Evolutionary conservation across 495 filamentous ascomycete species (phyloP), one percentile per base, ranked within the genome.

Genomic region (Penicillium goetzii): DNA sequence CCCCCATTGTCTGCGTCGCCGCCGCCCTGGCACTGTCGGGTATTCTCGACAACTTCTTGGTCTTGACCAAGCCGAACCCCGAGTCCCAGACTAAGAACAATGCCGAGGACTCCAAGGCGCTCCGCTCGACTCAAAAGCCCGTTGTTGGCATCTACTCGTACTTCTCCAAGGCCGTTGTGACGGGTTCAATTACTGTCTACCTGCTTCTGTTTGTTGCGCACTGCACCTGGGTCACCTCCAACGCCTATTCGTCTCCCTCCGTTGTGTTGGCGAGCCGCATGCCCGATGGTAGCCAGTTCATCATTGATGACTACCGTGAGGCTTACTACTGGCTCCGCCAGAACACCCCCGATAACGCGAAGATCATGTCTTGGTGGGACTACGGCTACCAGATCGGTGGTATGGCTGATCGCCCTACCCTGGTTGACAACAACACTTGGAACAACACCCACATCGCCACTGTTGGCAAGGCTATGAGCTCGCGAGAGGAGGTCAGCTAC

Each of bases 291-390:
- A 93, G 89, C 68, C 95, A 98, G 68, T 92, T 94, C 78, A 98
- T 99, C 76, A 99, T 99, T 72, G 96, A 99, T 71, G 96, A 99
- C 76, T 99, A 99, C 77, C 89, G 96, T 72, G 96, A 99, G 83
- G 96, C 96, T 3, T 99, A 99, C 82, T 96, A 99, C 78, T 99
- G 96, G 96, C 88, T 99, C 52, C 90, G 96, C 66, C 96, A 98
- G 76, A 99, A 99, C 75, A 98, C 96, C 3, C 82, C 88, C 19
- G 85, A 93, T 51, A 90, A 97, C 71, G 94, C 96, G 68, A 99
- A 99, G 85, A 90, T 99, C 71, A 98, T 98, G 96, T 93, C 92
- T 17, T 99, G 96, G 96, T 99, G 96, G 96, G 96, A 99, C 74
- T 99, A 99, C 67, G 96, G 96, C 56, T 99, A 99, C 80, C 96